Conservation (phyloP, 257 asterid genomes). For the Sherardia arvensis region DNA sequence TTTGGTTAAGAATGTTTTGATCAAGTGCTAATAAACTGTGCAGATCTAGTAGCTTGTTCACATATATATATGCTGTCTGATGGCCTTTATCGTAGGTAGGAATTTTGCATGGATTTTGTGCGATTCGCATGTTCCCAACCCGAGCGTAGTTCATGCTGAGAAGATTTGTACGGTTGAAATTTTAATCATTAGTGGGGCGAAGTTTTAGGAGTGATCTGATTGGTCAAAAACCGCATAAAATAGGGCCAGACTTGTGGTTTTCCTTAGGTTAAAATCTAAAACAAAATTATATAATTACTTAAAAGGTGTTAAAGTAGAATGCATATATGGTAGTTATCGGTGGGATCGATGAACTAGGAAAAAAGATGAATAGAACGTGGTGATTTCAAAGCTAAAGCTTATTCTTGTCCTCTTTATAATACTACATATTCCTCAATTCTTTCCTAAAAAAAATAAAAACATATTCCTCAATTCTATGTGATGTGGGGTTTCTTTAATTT, state of each 20-base stretch:
- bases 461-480: conserved; percentile 11
- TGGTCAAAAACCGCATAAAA: neutral
- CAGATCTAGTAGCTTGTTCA: too few species aligned
- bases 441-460: too few species aligned
- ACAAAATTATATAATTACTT: neutral
- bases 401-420: conserved; percentile 23
- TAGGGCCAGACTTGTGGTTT: neutral
- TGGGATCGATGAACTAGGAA: neutral
- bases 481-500: conserved; percentile 8
- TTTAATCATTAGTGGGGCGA: neutral
- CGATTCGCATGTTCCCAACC: neutral
- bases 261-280: neutral
- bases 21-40: too few species aligned
- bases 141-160: neutral
- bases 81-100: neutral
- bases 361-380: conserved; percentile 6
- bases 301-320: neutral
- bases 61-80: neutral
- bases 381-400: conserved; percentile 22
- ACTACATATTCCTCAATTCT: conserved; percentile 13
- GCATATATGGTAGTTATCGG: neutral
- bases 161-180: neutral
- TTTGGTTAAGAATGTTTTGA: too few species aligned
- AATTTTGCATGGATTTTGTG: neutral
- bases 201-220: neutral